These are phyloP conservation scores for Xerocomus nothofagi DNA, from an alignment of 1,284 basidiomycete species.

Conservation along the genomic window DNA sequence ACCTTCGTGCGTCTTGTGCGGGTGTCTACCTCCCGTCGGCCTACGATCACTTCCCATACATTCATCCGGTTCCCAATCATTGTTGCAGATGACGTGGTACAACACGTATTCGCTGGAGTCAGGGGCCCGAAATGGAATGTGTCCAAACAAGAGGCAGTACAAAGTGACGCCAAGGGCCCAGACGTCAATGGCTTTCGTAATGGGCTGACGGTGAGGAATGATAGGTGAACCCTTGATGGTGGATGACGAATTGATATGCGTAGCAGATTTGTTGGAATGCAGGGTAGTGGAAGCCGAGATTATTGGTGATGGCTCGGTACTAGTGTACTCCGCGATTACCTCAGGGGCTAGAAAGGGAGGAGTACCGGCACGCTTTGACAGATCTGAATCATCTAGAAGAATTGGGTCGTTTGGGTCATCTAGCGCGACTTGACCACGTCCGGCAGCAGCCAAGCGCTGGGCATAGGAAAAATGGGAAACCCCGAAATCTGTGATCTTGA, in stretches of 20 bases:
- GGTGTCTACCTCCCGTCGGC: slow-evolving; percentile 59
- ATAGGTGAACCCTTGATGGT: slow-evolving; percentile 36
- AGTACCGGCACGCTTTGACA: slow-evolving; percentile 93
- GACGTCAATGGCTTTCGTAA: slow-evolving; percentile 97
- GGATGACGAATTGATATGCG: slow-evolving; percentile 33
- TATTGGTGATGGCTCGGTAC: slow-evolving; percentile 28
- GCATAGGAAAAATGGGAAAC: slow-evolving; percentile 95
- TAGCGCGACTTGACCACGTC: slow-evolving; percentile 39
- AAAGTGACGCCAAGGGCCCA: slow-evolving; percentile 99
- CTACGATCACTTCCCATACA: slow-evolving; percentile 76
- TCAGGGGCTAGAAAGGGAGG: slow-evolving; percentile 99
- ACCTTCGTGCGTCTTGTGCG: slow-evolving; percentile 48
- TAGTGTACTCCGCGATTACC: slow-evolving; percentile 70
- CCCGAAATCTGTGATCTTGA: slow-evolving; percentile 98
- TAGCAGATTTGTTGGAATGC: slow-evolving; percentile 29
- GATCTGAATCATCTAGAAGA: slow-evolving; percentile 81
- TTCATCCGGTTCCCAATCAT: slow-evolving; percentile 71
- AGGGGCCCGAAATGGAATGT: slow-evolving; percentile 64
- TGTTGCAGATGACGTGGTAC: slow-evolving; percentile 82
- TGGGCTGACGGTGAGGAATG: slow-evolving; percentile 52
- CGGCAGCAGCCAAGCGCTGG: slow-evolving; percentile 62
- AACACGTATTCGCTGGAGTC: slow-evolving; percentile 72
- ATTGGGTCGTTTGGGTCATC: slow-evolving; percentile 55
- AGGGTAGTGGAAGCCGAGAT: slow-evolving; percentile 35
- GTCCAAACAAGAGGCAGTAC: slow-evolving; percentile 92